Evolutionary conservation across 768 basidiomycete species (phyloP).

Genomic region (Pisolithus tinctorius): DNA sequence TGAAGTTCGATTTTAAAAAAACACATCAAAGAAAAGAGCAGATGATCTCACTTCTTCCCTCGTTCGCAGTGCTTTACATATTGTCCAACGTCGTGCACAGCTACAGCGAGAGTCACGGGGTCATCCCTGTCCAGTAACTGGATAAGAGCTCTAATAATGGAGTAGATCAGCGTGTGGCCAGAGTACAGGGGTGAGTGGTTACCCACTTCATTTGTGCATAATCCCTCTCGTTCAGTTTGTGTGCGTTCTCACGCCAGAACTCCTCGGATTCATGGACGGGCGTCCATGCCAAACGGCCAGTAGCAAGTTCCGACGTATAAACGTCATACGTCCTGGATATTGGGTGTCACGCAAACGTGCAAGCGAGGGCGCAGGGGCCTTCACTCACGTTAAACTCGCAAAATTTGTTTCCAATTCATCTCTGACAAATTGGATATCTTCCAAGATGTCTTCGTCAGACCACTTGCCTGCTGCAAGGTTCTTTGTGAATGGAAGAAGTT

Average conservation of each 20-base stretch:
- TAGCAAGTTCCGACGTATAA: conserved; percentile 83
- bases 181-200: not conserved
- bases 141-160: conserved; percentile 55
- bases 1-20: not conserved
- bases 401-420: conserved; percentile 83
- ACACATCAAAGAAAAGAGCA: not conserved
- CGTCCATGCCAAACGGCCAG: conserved; percentile 91
- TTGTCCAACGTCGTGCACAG: conserved; percentile 88
- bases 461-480: conserved; percentile 81
- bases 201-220: conserved; percentile 77
- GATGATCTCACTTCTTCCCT: conserved; percentile 73
- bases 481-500: conserved; percentile 81
- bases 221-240: conserved; percentile 78
- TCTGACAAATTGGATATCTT: conserved; percentile 83
- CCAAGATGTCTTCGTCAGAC: conserved; percentile 91
- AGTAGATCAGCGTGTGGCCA: not conserved
- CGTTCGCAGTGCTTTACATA: conserved; percentile 89
- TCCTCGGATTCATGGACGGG: conserved; percentile 94
- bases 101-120: conserved; percentile 79
- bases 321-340: conserved; percentile 84
- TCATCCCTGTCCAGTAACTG: conserved; percentile 63
- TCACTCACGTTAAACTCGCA: conserved; percentile 80
- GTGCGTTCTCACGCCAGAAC: conserved; percentile 96
- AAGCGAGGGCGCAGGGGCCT: not conserved
- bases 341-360: not conserved